phyloP scores from a whole-genome alignment of 1,139 yeast species.

The Kazachstania sp. region DNA sequence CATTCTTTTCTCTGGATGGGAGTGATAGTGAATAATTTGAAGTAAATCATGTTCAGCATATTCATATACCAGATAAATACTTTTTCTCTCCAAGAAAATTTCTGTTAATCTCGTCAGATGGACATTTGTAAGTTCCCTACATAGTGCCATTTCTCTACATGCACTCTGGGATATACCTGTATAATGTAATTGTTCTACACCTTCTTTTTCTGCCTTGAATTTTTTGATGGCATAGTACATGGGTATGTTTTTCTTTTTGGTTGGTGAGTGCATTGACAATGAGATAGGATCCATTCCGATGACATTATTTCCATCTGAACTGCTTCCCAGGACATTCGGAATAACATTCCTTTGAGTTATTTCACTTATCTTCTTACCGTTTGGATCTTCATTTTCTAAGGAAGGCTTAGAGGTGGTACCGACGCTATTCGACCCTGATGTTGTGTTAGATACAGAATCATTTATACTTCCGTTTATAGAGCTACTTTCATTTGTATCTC shows the following conservation, averaged over 20 bases:
- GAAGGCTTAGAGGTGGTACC: neutral
- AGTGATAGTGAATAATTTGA: conserved; percentile 88
- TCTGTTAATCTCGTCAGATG: conserved; percentile 76
- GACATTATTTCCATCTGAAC: neutral
- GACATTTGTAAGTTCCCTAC: conserved; percentile 74
- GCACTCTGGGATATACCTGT: conserved; percentile 97
- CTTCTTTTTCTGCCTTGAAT: conserved; percentile 90
- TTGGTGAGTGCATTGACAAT: neutral
- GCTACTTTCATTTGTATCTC: neutral
- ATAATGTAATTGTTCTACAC: conserved; percentile 73
- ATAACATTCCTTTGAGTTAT: neutral
- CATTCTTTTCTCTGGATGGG: conserved; percentile 75
- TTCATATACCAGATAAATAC: conserved; percentile 91
- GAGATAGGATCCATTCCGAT: neutral
- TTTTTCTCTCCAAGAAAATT: conserved; percentile 80
- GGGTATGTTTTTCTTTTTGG: conserved; percentile 14
- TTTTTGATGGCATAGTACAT: conserved; percentile 75
- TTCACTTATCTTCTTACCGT: neutral
- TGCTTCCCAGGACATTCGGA: neutral
- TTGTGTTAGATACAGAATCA: neutral
- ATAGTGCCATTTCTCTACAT: conserved; percentile 89
- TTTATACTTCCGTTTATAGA: neutral
- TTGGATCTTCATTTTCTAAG: neutral
- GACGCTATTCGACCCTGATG: neutral
- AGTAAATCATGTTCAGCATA: conserved; percentile 91